These are phyloP conservation scores for Talaromyces sp. DNA, from an alignment of 2,329 filamentous ascomycete genomes.

Conservation along the genomic window DNA sequence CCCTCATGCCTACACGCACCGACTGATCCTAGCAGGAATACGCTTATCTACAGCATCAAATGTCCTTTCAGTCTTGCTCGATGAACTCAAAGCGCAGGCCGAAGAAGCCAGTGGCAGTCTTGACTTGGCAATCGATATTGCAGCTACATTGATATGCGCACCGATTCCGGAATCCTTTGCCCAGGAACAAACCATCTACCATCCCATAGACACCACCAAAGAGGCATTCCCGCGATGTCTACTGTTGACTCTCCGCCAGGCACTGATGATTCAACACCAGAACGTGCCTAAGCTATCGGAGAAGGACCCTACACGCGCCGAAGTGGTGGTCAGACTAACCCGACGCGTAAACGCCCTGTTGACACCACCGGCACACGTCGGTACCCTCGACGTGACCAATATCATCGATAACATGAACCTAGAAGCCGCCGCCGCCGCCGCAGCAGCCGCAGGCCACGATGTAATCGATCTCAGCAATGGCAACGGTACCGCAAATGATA, in stretches of 20 bases:
- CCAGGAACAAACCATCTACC: constrained; percentile 38
- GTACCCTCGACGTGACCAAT: constrained; percentile 44
- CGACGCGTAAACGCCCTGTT: constrained; percentile 45
- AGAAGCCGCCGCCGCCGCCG: constrained; percentile 25
- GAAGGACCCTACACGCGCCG: constrained; percentile 45
- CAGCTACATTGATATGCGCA: constrained; percentile 44
- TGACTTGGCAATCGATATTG: constrained; percentile 46
- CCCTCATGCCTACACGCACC: constrained; percentile 57
- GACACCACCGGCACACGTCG: constrained; percentile 39
- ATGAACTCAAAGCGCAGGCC: constrained; percentile 45
- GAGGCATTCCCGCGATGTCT: constrained; percentile 34
- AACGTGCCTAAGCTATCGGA: constrained; percentile 43
- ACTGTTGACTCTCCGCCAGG: constrained; percentile 44
- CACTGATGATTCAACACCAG: constrained; percentile 39
- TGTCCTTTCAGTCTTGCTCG: constrained; percentile 40
- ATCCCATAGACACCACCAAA: constrained; percentile 35
- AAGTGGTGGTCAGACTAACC: constrained; percentile 46
- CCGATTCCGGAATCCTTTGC: constrained; percentile 42
- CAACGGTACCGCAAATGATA: constrained; percentile 20
- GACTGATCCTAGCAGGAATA: constrained; percentile 49
- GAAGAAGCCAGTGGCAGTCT: constrained; percentile 36
- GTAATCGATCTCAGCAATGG: constrained; percentile 35
- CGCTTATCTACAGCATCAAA: constrained; percentile 42
- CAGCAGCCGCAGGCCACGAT: constrained; percentile 23
- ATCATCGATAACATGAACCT: constrained; percentile 46